Base-by-base conservation (phyloP, 2,329 filamentous ascomycete species). In the Ophiognomonia clavigignenti-juglandacearum region DNA sequence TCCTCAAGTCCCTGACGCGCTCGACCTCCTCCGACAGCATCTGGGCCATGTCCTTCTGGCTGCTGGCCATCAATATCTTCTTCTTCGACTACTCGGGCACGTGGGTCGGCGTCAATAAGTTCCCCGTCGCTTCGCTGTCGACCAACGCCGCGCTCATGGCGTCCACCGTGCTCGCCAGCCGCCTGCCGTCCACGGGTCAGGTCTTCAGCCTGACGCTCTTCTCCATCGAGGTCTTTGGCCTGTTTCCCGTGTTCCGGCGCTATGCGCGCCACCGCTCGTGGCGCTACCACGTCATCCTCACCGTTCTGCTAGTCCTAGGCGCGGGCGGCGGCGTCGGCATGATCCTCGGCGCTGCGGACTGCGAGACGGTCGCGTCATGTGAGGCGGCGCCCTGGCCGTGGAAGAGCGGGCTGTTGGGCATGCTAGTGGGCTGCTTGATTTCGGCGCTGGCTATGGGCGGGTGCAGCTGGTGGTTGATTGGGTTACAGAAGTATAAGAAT, bases 141-240 rank as follows among this genome's bases (percentile, higher is more conserved):
- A 98, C 93, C 20, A 98, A 97, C 56, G 93, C 93, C 2, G 93
- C 92, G 1, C 76, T 98, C 43, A 97, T 97, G 90, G 92, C 92
- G 1, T 92, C 86, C 5, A 96, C 93, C 0, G 91, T 98, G 50
- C 79, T 98, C 10, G 93, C 93, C 2, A 95, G 88, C 40, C 85
- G 91, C 0, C 76, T 98, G 10, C 88, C 88, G 6, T 89, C 85
- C 14, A 97, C 93, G 0, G 91, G 89, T 1, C 88, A 96, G 63
- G 93, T 98, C 1, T 98, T 98, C 61, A 92, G 86, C 53, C 73
- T 98, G 24, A 96, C 92, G 1, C 79, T 98, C 6, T 97, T 98
- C 75, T 91, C 85, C 52, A 97, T 98, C 57, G 89, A 98, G 64
- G 89, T 98, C 1, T 98, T 97, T 65, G 93, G 92, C 0, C 75